Base-by-base conservation (phyloP, 1,139 yeast genomes). In the Zygosaccharomyces pseudobailii region DNA sequence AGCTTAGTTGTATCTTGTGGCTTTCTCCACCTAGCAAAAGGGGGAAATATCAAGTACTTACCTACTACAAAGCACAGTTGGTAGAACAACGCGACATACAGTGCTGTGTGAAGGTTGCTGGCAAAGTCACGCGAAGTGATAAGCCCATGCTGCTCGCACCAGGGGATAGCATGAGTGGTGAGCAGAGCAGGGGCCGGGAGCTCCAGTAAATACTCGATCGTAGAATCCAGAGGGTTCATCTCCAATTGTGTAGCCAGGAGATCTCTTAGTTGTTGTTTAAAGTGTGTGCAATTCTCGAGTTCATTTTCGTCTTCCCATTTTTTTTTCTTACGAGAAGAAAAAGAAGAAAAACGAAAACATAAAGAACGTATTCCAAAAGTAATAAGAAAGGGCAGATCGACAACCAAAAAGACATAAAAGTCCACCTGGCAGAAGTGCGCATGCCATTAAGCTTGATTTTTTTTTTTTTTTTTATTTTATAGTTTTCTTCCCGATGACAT, bases 81-180 rank as follows among this genome's bases (percentile, higher is more conserved):
- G 51, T 65, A 65, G 23, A 58, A 62, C 13, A 57, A 19, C 8
- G 65, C 59, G 24, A 62, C 56, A 45, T 56, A 62, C 2, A 63
- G 5, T 13, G 63, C 52, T 3, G 67, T 55, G 47, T 65, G 68
- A 8, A 63, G 34, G 40, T 63, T 58, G 10, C 52, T 45, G 28
- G 59, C 47, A 34, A 63, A 54, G n/a, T 55, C 49, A 20, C 50
- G 37, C 20, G 67, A 62, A n/a, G 42, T 43, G 39, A 63, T 46
- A 27, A 55, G 27, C 19, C 51, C 51, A 37, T 47, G 35, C 4
- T 46, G 32, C 20, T 42, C 34, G 46, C 56, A 44, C 41, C 44
- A 51, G 23, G 56, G 61, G 8, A 54, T 40, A 24, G 56, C 50
- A 17, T 42, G 32, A 9, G 46, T 45, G 3, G 52, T 46, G 30